phyloP scores from a whole-genome alignment of 768 basidiomycete species.

The Neoboletus magnificus region DNA sequence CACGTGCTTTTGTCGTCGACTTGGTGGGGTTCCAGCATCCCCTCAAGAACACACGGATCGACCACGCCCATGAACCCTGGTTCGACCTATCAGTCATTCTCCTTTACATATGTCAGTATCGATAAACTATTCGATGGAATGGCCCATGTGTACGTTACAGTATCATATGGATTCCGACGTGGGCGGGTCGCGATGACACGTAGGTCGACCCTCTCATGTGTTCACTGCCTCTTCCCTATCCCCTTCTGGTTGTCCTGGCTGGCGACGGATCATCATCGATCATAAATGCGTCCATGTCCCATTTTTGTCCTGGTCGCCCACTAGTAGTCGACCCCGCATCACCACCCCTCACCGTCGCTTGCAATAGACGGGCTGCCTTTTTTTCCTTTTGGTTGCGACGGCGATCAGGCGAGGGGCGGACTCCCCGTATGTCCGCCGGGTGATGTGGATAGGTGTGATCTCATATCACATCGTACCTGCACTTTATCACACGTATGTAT shows the following conservation, averaged over 20 bases:
- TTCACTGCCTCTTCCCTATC: neutral
- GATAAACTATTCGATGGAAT: neutral
- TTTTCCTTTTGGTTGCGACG: neutral
- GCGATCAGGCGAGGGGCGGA: neutral
- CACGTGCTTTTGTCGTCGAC: neutral
- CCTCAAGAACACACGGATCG: conserved; percentile 3
- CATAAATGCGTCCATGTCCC: neutral
- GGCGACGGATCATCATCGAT: neutral
- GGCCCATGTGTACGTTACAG: neutral
- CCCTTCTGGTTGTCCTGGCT: neutral
- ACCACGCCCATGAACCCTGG: conserved; percentile 6
- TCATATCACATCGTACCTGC: neutral
- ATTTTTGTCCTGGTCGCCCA: neutral
- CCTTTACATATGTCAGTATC: neutral
- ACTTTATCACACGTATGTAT: neutral
- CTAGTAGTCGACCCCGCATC: neutral
- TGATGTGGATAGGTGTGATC: neutral
- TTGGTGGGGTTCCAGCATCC: neutral
- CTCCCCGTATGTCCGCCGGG: neutral
- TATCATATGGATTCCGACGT: neutral
- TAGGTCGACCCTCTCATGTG: neutral
- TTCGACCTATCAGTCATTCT: neutral
- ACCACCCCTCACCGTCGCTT: neutral
- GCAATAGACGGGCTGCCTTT: neutral
- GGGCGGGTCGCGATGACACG: conserved; percentile 1